Base-by-base conservation (phyloP, 164 flowering plant genomes). In the Aristolochia fimbriata region DNA sequence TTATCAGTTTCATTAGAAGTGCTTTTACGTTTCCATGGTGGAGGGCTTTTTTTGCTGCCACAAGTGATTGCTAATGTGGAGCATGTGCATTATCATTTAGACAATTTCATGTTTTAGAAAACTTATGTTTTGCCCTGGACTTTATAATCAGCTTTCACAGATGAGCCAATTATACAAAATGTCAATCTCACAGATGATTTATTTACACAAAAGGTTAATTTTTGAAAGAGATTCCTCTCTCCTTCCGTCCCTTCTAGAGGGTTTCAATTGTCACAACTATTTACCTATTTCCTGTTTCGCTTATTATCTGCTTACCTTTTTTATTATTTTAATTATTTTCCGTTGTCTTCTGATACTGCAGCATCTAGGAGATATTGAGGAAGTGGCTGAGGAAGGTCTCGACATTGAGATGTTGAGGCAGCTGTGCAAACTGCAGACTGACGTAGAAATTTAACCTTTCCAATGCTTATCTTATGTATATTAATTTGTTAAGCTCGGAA, bases 341-440 rank as follows among this genome's bases (percentile, higher is more conserved):
- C 16, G 23, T 13, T 14, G 22, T 21, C 58, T 56, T 15, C 64
- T 60, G n/a, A 22, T 61, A 3, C 52, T 77, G 81, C 88, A 87
- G 95, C 74, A 76, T 56, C 63, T 78, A 62, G 84, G 75, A 17
- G 75, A 80, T 21, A 83, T 80, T 19, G 78, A 76, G 62, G 66
- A 70, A 21, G 77, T 63, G 57, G 48, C 57, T 33, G 47, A 51
- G 57, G 51, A 17, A 68, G 65, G 62, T 37, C 20, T 9, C 46
- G 46, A 41, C 31, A 25, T 22, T 57, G 45, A 17, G 57, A 37
- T 16, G 45, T 57, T 19, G 74, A 76, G 25, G 78, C 70, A 10
- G 43, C 43, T 37, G 43, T 10, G 10, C 43, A 37, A 37, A 3
- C 11, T 50, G 20, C 43, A 37, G 12, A 37, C 11, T 50, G 20